Base-by-base conservation (phyloP, 768 basidiomycete species). In the Boletales sp. region DNA sequence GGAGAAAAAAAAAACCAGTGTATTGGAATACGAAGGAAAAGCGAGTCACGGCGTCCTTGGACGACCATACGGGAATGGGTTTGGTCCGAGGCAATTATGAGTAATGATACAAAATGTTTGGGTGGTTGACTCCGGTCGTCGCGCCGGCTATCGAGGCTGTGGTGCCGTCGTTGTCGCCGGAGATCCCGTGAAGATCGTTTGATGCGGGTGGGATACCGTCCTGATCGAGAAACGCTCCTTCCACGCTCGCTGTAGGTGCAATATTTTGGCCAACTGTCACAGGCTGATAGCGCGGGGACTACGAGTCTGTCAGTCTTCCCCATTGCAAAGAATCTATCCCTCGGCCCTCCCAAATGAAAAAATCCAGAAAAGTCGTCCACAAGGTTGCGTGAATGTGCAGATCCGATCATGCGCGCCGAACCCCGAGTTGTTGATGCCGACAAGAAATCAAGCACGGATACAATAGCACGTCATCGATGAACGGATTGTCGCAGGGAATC, bases 71-170 rank as follows among this genome's bases (percentile, higher is more conserved):
- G 18, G 49, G 46, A 54, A 48, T 46, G 46, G 45, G 48, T 43
- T 60, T 41, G 52, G 55, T 65, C 65, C 48, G 50, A 63, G 61
- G 54, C 51, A 52, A 48, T 68, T 65, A 66, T 66, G 66, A 68
- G 64, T 66, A 68, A 68, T 68, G 58, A 65, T 65, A 65, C 64
- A 65, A 65, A 53, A 51, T 36, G 42, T 49, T 42, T 52, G 49
- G 47, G 52, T 40, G 50, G 47, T 42, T 34, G 48, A 45, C 36
- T 47, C 53, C 24, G 48, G 27, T 43, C 18, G 27, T 43, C 18
- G 45, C 50, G 36, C 37, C 61, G 54, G 61, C 59, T 45, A 44
- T 41, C 38, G 51, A 47, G 56, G 66, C 54, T 60, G 58, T 54
- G 50, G 17, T 40, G 38, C 30, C 40, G 57, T 56, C 41, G 51